These are phyloP conservation scores for Chloris gayana DNA, from an alignment of 176 grass and related monocot genomes.

Conservation along the genomic window DNA sequence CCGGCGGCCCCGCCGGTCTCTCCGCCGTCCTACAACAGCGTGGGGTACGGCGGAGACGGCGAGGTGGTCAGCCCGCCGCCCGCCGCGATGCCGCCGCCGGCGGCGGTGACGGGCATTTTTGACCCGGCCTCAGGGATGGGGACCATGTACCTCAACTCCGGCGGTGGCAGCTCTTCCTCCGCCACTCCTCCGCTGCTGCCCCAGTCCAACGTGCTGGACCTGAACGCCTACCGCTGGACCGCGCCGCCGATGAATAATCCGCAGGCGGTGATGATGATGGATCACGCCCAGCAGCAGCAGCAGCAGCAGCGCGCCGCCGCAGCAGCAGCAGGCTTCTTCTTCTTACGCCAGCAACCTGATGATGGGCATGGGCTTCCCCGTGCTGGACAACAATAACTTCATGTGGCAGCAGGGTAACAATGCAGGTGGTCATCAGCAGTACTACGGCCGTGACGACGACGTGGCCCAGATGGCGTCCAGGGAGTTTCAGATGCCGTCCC, in stretches of 20 bases:
- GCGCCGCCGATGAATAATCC: background rate
- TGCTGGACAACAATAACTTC: conserved; percentile 18
- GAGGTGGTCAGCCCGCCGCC: background rate
- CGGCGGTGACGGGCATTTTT: background rate
- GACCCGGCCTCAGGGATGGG: background rate
- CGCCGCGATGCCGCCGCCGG: background rate
- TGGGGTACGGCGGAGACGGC: background rate
- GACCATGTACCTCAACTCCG: background rate
- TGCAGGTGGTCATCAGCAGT: background rate
- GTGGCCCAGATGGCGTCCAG: conserved; percentile 51
- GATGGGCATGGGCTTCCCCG: background rate
- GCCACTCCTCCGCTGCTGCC: background rate
- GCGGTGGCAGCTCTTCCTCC: background rate
- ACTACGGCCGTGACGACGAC: conserved; percentile 37
- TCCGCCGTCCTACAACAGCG: background rate
- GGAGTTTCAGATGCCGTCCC: conserved; percentile 38
- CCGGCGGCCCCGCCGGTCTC: background rate
- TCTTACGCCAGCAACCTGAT: background rate
- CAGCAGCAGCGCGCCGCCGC: background rate
- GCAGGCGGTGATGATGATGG: background rate
- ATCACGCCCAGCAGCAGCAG: background rate
- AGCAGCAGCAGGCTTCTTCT: background rate
- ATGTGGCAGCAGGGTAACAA: background rate
- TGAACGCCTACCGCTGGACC: conserved; percentile 18
- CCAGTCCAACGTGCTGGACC: background rate